These are phyloP conservation scores for Microstroma glucosiphilum DNA, from an alignment of 1,284 basidiomycete genomes.

Conservation along the genomic window DNA sequence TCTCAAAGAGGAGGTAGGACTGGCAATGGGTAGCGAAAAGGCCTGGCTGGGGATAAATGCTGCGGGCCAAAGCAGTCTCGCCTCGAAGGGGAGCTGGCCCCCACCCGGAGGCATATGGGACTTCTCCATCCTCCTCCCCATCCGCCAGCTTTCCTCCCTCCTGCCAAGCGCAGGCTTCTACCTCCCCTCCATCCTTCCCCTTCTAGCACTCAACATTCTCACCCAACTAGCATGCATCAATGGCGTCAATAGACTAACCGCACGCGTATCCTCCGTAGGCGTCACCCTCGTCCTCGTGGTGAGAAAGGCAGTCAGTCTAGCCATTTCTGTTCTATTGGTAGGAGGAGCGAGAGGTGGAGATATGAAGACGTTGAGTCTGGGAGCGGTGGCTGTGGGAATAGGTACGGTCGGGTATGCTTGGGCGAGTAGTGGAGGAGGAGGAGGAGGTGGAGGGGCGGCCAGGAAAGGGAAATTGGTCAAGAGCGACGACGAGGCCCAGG, in stretches of 20 bases:
- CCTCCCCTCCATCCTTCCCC: conserved; percentile 63
- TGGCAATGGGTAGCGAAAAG: conserved; percentile 3
- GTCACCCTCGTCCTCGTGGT: conserved; percentile 84
- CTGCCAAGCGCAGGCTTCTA: conserved; percentile 12
- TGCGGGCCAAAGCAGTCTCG: not conserved
- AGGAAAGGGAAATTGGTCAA: too few relatives aligned
- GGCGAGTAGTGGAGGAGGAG: not conserved
- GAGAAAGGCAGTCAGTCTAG: conserved; percentile 76
- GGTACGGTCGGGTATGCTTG: conserved; percentile 6
- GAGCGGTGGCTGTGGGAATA: not conserved
- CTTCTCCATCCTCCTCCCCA: not conserved
- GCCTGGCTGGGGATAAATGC: conserved; percentile 5
- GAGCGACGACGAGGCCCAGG: too few relatives aligned
- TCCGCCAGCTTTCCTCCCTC: not conserved
- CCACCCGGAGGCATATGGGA: not conserved
- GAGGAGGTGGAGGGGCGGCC: too few relatives aligned
- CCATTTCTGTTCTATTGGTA: conserved; percentile 64
- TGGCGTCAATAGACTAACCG: conserved; percentile 78
- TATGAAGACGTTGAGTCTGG: not conserved
- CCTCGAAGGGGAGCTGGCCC: not conserved
- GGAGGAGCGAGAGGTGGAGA: conserved; percentile 35
- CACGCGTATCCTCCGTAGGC: conserved; percentile 66
- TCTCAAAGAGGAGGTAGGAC: conserved; percentile 1
- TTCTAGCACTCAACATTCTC: conserved; percentile 65
- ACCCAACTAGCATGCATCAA: conserved; percentile 84